Evolutionary conservation across 495 filamentous ascomycete species (phyloP), one percentile per base, ranked within the genome.

Genomic region (Penicillium cataractarum): DNA sequence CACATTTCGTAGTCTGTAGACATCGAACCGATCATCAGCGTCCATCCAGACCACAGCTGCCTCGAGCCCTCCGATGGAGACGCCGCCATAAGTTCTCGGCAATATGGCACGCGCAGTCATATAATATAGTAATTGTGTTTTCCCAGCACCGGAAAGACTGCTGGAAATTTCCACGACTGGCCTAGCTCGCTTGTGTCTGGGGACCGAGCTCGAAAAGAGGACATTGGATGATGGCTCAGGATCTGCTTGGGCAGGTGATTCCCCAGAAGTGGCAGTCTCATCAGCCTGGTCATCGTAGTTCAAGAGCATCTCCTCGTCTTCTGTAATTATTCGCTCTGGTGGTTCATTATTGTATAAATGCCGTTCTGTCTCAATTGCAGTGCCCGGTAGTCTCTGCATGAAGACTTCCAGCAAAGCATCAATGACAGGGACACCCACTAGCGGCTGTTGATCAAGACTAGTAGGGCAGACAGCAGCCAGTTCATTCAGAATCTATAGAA

Each of bases 41-140:
- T 97, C 93, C 26, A 97, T 68, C 31, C 93, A 76, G 4, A 89
- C 81, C 3, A 93, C 82, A 2, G 90, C 81, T 19, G 84, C 83
- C 26, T 75, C 71, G 31, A 83, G 80, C n/a, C 86, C 87, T 35
- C 67, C 59, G 4, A 83, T 53, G 5, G 57, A 22, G 22, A 73
- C 29, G n/a, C 66, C 71, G 3, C 73, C 61, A 49, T 72, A 68
- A 3, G 72, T 70, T 2, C 74, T 42, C 2, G 89, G 83, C 9
- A 95, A 76, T 13, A 90, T 75, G 0, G 85, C 82, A 3, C 81
- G 74, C 10, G 87, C 76, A 5, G 89, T 75, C 7, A 90, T 67
- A 69, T 91, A 88, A 62, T 96, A 86, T 5, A 96, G 76, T 0
- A 92, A 74, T 44, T 91, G 82, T 26, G 89, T 85, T 64, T 87